These are phyloP conservation scores for Phlebiopsis flavidoalba DNA, from an alignment of 768 basidiomycete genomes.

Conservation along the genomic window DNA sequence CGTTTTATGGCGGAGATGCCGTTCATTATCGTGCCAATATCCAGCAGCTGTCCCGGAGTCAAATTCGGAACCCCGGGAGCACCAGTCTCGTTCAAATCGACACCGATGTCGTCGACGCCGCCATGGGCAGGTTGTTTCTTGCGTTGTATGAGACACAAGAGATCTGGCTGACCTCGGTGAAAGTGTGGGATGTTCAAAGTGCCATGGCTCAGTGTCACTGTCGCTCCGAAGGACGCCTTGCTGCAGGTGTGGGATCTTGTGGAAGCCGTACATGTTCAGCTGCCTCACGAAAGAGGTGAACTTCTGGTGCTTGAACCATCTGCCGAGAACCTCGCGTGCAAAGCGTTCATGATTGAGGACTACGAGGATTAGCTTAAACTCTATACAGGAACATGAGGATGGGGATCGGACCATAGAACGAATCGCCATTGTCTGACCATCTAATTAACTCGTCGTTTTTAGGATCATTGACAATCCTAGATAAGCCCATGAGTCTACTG, in stretches of 20 bases:
- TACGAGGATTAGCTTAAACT: conserved; percentile 25
- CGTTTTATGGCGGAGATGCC: conserved; percentile 85
- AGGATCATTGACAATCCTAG: conserved; percentile 88
- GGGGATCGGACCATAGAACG: conserved; percentile 76
- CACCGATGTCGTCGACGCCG: conserved; percentile 24
- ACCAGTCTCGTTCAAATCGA: conserved; percentile 16
- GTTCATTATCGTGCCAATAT: conserved; percentile 72
- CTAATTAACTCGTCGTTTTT: conserved; percentile 79
- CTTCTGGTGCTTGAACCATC: conserved; percentile 97
- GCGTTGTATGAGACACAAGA: conserved; percentile 82
- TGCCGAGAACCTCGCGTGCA: conserved; percentile 81
- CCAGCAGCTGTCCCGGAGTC: conserved; percentile 53
- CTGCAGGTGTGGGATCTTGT: conserved; percentile 93
- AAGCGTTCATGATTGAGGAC: conserved; percentile 91
- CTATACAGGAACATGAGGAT: conserved; percentile 1
- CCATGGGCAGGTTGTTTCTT: conserved; percentile 54
- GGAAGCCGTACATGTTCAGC: conserved; percentile 95
- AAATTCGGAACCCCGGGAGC: conserved; percentile 15
- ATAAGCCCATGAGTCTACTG: conserved; percentile 10
- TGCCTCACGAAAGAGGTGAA: conserved; percentile 91
- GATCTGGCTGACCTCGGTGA: conserved; percentile 80
- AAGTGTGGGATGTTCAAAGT: conserved; percentile 92
- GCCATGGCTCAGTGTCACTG: conserved; percentile 78
- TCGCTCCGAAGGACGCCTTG: conserved; percentile 89
- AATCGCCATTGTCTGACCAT: conserved; percentile 89